Conservation (phyloP, 2,329 filamentous ascomycete species). For the Cercospora sesami region DNA sequence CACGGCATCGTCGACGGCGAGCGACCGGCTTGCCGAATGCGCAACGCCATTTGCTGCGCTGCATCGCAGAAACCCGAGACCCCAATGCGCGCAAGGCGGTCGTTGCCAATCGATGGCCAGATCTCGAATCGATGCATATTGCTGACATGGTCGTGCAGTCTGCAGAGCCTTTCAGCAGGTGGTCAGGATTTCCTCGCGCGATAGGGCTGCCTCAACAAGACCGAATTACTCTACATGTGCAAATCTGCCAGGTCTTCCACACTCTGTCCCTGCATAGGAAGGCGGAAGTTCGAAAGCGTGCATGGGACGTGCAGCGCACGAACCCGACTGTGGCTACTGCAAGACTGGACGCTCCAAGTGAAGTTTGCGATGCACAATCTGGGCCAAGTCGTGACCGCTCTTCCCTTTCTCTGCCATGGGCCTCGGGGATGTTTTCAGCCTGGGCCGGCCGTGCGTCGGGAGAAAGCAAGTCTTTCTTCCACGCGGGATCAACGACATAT, state of each 20-base stretch:
- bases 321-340: not conserved
- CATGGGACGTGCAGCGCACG: not conserved
- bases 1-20: not conserved
- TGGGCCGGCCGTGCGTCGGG: not conserved
- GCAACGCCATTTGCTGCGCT: not conserved
- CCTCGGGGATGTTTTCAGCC: not conserved
- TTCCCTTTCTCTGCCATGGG: not conserved
- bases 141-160: not conserved
- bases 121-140: not conserved
- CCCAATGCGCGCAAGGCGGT: not conserved
- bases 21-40: not conserved
- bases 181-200: not conserved
- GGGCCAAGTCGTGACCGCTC: not conserved
- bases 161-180: not conserved
- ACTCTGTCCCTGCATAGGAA: slow-evolving; percentile 7
- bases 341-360: not conserved
- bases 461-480: not conserved
- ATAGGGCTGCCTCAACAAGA: slow-evolving; percentile 8
- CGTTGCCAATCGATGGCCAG: not conserved
- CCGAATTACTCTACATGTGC: not conserved
- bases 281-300: not conserved
- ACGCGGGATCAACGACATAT: not conserved
- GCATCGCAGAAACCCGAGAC: not conserved
- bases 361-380: not conserved
- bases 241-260: not conserved